phyloP scores from a whole-genome alignment of 345 rosid species.

The Turritis glabra region DNA sequence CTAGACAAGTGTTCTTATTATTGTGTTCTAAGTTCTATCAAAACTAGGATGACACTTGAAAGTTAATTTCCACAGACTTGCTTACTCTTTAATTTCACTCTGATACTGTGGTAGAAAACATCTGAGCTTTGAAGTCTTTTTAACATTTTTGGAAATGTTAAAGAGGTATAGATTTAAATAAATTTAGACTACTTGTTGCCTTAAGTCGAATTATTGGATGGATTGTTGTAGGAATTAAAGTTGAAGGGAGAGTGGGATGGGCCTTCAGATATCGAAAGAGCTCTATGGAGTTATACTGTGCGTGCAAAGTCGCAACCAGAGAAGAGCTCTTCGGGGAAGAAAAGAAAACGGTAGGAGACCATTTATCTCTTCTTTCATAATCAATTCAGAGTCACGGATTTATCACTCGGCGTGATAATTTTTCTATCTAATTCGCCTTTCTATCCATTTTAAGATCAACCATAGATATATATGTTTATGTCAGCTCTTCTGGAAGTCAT shows the following conservation, averaged over 20 bases:
- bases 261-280: slow-evolving; percentile 81
- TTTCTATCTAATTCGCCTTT: neutral
- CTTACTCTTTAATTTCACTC: neutral
- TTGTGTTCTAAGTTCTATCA: neutral
- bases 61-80: neutral
- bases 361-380: neutral
- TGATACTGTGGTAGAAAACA: neutral
- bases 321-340: slow-evolving; percentile 52
- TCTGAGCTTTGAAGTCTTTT: neutral
- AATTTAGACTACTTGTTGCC: neutral
- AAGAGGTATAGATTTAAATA: neutral
- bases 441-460: slow-evolving; percentile 1
- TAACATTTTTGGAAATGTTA: neutral
- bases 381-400: neutral
- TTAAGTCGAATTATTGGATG: neutral
- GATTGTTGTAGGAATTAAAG: slow-evolving; percentile 60
- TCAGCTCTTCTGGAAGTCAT: neutral
- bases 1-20: neutral
- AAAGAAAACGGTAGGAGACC: slow-evolving; percentile 57
- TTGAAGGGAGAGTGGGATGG: slow-evolving; percentile 54
- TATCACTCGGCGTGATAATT: neutral
- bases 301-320: slow-evolving; percentile 41
- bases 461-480: no score
- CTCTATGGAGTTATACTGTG: slow-evolving; percentile 72
- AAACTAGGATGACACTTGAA: neutral